Base-by-base conservation (phyloP, 768 basidiomycete genomes). In the Butyriboletus loyo region DNA sequence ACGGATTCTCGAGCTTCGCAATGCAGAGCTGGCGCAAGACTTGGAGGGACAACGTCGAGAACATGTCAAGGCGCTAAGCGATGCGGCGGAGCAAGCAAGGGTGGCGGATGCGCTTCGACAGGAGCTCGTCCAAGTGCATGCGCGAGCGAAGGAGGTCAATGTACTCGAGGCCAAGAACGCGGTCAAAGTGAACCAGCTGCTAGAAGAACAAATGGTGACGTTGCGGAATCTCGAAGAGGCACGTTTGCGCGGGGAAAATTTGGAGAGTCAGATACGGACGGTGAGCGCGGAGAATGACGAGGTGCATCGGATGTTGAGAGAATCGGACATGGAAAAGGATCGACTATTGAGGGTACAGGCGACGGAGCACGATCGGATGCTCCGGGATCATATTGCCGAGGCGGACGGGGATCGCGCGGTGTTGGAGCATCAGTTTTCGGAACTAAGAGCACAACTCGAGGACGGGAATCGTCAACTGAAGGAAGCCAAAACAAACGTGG, bases 371-470 rank as follows among this genome's bases (percentile, higher is more conserved):
- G 84, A 86, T 52, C 72, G 80, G 31, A 68, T 77, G 39, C 83
- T 97, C 56, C 82, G 92, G 1, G 93, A 97, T 66, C 89, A 94
- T 61, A 86, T 89, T 49, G 89, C 89, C 3, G 95, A 98, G 68
- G 90, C 93, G 14, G 92, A 97, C 62, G 90, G 93, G 1, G 94
- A 98, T 67, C 82, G 92, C 8, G 93, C 94, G 0, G 92, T 96
- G 14, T 75, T 97, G 41, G 93, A 97, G 70, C 85, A 94, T 45
- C 89, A 93, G 67, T 86, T 89, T 65, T 83, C 80, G 36, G 89
- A 90, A 64, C 72, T 90, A 34, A 79, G 80, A 57, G 82, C 82
- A 1, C 75, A 77, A 8, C 71, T 86, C 45, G 88, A 87, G 50
- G 75, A 79, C 52, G 74, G 77, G 14, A 79, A 83, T 48, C 77